phyloP scores from a whole-genome alignment of 495 filamentous ascomycete species.

The Podospora australis region DNA sequence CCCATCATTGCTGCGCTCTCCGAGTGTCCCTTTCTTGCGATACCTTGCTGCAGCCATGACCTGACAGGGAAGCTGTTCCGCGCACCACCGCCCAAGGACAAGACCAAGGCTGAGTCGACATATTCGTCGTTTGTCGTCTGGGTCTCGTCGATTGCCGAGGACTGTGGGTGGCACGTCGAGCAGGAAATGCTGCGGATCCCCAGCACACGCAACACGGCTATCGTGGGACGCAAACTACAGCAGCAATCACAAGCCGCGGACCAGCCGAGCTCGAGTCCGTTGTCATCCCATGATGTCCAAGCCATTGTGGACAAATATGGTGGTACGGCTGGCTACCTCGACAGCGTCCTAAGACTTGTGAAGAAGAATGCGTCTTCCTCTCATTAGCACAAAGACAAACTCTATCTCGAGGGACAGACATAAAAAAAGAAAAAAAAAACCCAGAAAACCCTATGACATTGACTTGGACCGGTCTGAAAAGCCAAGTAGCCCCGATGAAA shows the following conservation, averaged over 20 bases:
- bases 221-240: constrained; percentile 57
- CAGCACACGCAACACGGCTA: constrained; percentile 76
- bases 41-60: constrained; percentile 91
- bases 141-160: constrained; percentile 55
- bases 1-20: constrained; percentile 76
- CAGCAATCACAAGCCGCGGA: background rate
- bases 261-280: background rate
- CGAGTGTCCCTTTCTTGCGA: constrained; percentile 73
- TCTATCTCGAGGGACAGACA: background rate
- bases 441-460: background rate
- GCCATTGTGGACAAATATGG: constrained; percentile 44
- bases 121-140: constrained; percentile 73
- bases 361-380: constrained; percentile 16
- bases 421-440: constrained; percentile 1
- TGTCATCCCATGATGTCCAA: constrained; percentile 26
- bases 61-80: constrained; percentile 69
- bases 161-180: constrained; percentile 71
- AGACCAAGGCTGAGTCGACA: constrained; percentile 46
- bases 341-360: constrained; percentile 47
- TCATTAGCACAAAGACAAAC: background rate
- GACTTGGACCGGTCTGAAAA: too few species aligned
- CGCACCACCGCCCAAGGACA: constrained; percentile 54
- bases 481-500: too few species aligned
- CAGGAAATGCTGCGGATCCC: constrained; percentile 79
- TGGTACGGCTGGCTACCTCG: constrained; percentile 49